These are phyloP conservation scores for Albatrellus ellisii DNA, from an alignment of 768 basidiomycete genomes.

Conservation along the genomic window DNA sequence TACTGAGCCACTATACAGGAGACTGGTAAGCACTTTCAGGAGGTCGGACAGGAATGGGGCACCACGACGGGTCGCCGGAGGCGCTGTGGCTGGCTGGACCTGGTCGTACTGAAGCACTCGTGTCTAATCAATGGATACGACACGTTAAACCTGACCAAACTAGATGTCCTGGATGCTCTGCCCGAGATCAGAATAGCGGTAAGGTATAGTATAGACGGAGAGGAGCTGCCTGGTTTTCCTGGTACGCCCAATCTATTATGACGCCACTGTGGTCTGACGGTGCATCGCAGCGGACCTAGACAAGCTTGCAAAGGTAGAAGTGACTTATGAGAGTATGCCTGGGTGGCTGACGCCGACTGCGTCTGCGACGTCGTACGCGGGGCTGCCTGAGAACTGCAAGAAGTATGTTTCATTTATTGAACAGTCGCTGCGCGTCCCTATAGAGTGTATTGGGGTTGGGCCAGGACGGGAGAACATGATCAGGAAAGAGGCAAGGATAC, in stretches of 20 bases:
- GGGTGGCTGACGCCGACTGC: constrained; percentile 85
- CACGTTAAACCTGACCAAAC: constrained; percentile 85
- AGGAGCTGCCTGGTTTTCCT: constrained; percentile 76
- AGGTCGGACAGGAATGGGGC: constrained; percentile 87
- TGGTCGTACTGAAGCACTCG: constrained; percentile 90
- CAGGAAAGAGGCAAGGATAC: constrained; percentile 13
- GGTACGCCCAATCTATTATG: constrained; percentile 32
- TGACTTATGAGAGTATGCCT: constrained; percentile 78
- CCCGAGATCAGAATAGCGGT: constrained; percentile 81
- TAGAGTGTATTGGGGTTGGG: constrained; percentile 92
- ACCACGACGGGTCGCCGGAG: constrained; percentile 86
- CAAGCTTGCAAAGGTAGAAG: constrained; percentile 62
- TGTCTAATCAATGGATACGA: constrained; percentile 94
- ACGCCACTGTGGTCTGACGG: neutral
- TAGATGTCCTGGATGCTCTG: constrained; percentile 82
- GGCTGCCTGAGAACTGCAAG: constrained; percentile 74
- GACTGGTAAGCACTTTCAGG: constrained; percentile 78
- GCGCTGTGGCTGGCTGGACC: constrained; percentile 95
- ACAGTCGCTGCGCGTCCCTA: constrained; percentile 48
- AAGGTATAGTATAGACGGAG: constrained; percentile 65
- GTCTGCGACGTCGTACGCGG: constrained; percentile 45
- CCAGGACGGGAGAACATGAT: constrained; percentile 78
- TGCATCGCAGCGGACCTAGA: constrained; percentile 68
- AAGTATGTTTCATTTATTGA: constrained; percentile 86
- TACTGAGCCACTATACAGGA: constrained; percentile 31